A percentile compares a stretch with the other conserved stretches of the same genome.
phyloP scores from a whole-genome alignment of 768 basidiomycete species.

The Boletus rex-veris region DNA sequence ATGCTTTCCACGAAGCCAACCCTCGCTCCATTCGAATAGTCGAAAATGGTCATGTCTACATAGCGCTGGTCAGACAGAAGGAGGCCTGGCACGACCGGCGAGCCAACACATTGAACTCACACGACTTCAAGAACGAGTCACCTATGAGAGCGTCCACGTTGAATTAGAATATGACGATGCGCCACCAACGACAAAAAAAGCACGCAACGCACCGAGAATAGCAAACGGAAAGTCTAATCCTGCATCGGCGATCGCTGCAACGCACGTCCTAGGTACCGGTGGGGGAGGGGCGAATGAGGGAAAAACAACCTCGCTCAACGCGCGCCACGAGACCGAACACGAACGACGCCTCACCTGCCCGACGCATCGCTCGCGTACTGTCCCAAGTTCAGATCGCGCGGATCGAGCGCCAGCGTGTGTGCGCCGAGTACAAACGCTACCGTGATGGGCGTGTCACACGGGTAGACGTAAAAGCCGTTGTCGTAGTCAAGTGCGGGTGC shows the following conservation, averaged over 20 bases:
- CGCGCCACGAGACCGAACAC: background rate
- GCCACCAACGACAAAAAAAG: background rate
- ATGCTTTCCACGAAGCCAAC: constrained; percentile 59
- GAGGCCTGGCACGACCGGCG: no score
- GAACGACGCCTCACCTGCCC: constrained; percentile 23
- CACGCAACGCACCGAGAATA: constrained; percentile 19
- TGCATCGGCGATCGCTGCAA: constrained; percentile 52
- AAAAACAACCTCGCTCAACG: background rate
- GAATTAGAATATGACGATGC: background rate
- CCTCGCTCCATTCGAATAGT: constrained; percentile 50
- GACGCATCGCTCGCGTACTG: constrained; percentile 25
- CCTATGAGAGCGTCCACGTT: constrained; percentile 26
- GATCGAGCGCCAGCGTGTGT: constrained; percentile 39
- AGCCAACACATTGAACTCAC: constrained; percentile 32
- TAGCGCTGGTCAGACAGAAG: background rate
- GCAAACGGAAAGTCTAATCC: constrained; percentile 2
- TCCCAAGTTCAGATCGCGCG: constrained; percentile 57
- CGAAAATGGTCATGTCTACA: constrained; percentile 59
- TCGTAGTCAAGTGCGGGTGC: constrained; percentile 40
- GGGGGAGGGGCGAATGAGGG: no score
- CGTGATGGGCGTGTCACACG: constrained; percentile 39
- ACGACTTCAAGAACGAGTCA: constrained; percentile 65
- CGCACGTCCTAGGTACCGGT: constrained; percentile 44
- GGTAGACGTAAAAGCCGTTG: constrained; percentile 51
- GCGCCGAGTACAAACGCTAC: constrained; percentile 47